Evolutionary conservation across 139 green algal species (phyloP).

Genomic region (Chlorella vulgaris): DNA sequence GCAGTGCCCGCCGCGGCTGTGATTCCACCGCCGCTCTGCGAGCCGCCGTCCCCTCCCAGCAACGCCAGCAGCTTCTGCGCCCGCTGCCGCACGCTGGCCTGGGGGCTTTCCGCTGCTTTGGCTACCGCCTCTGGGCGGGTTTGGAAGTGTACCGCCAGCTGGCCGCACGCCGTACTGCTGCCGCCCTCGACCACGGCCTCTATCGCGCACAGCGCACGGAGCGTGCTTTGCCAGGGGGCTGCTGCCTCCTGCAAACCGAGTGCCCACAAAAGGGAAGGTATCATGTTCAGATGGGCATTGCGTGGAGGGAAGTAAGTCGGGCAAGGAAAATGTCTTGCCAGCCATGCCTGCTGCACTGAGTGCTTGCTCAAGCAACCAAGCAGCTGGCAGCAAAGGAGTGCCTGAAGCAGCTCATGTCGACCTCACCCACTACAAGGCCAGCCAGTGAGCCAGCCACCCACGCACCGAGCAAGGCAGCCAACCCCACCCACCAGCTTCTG

Average conservation of each 20-base stretch:
- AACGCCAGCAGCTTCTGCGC: conserved; percentile 48
- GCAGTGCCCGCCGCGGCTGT: not conserved
- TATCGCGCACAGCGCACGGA: conserved; percentile 75
- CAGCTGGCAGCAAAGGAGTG: too few species aligned
- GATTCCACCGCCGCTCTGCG: not conserved
- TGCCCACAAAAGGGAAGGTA: too few species aligned
- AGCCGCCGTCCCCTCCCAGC: conserved; percentile 36
- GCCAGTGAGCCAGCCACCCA: too few species aligned
- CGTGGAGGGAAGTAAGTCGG: too few species aligned
- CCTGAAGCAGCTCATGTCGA: too few species aligned
- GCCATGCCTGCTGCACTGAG: too few species aligned
- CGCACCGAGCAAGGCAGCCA: too few species aligned
- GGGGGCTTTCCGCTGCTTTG: conserved; percentile 32
- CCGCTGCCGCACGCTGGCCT: conserved; percentile 55
- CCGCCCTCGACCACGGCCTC: conserved; percentile 71
- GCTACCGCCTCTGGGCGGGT: conserved; percentile 52
- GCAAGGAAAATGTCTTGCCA: too few species aligned
- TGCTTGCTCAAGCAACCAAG: too few species aligned
- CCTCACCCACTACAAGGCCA: too few species aligned
- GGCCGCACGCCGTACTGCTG: conserved; percentile 52
- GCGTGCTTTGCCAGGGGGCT: conserved; percentile 64
- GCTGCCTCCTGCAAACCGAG: conserved; percentile 37
- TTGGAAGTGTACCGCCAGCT: conserved; percentile 82
- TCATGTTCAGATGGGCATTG: too few species aligned
- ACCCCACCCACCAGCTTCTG: conserved; percentile 73